These are phyloP conservation scores for Omphalea diandra DNA, from an alignment of 441 rosid genomes.

Conservation along the genomic window DNA sequence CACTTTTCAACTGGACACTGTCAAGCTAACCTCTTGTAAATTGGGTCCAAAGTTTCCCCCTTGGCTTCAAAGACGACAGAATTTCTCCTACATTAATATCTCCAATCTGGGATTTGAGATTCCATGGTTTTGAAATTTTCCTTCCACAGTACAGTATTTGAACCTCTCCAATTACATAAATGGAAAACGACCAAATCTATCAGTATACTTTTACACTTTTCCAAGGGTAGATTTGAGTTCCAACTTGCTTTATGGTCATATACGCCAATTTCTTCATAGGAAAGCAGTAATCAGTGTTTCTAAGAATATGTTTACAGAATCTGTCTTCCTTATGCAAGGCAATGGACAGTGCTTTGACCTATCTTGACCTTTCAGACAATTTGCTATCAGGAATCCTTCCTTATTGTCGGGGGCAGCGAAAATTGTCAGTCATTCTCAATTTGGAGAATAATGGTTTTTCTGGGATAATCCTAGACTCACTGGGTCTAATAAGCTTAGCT, in stretches of 20 bases:
- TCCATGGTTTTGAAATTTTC: slow-evolving; percentile 12
- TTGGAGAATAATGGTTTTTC: slow-evolving; percentile 22
- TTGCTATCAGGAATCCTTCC: background rate
- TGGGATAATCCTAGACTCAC: background rate
- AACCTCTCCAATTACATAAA: background rate
- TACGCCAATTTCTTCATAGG: background rate
- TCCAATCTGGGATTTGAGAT: slow-evolving; percentile 11
- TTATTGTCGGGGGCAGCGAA: background rate
- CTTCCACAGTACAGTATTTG: background rate
- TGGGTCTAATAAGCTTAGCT: too few species aligned
- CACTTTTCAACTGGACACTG: background rate
- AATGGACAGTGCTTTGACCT: background rate
- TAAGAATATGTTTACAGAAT: slow-evolving; percentile 15
- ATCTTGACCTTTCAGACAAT: slow-evolving; percentile 24
- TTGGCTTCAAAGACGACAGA: background rate
- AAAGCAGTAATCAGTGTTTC: background rate
- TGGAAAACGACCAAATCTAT: background rate
- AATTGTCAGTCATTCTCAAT: background rate
- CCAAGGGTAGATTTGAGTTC: slow-evolving; percentile 16
- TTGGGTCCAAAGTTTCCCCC: background rate
- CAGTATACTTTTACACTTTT: background rate
- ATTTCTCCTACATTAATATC: slow-evolving; percentile 3
- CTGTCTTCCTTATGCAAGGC: slow-evolving; percentile 17
- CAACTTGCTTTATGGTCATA: slow-evolving; percentile 15
- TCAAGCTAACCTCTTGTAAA: slow-evolving; percentile 2